Conservation (phyloP, 192 early-diverging fungal species). For the Coemansia sp. region DNA sequence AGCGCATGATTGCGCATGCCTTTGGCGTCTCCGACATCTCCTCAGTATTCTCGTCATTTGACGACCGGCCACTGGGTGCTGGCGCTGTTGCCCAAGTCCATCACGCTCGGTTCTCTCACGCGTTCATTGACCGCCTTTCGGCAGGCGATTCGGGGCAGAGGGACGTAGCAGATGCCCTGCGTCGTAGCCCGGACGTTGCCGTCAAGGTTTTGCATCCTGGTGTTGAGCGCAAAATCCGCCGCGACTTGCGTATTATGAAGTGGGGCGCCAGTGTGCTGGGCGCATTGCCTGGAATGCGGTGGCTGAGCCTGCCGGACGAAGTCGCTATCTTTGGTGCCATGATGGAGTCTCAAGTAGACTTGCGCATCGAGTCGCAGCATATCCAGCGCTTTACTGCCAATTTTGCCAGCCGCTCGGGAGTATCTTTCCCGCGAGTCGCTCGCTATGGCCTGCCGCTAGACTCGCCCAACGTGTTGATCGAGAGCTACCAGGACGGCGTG, state of each 20-base stretch:
- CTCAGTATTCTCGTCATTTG: constrained; percentile 77
- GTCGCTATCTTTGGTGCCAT: constrained; percentile 84
- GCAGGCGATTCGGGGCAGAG: not conserved
- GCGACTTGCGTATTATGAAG: constrained; percentile 83
- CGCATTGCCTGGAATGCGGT: constrained; percentile 74
- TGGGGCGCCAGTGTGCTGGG: constrained; percentile 65
- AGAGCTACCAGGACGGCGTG: constrained; percentile 78
- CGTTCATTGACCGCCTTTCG: constrained; percentile 28
- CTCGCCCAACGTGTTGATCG: constrained; percentile 70
- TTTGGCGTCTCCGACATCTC: constrained; percentile 65
- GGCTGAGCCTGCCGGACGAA: constrained; percentile 89
- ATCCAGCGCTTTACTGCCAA: constrained; percentile 60
- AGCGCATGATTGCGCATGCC: constrained; percentile 60
- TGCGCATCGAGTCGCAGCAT: constrained; percentile 77
- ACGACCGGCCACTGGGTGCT: constrained; percentile 76
- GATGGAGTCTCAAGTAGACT: constrained; percentile 90
- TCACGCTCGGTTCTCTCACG: constrained; percentile 10
- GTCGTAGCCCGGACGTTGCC: constrained; percentile 60
- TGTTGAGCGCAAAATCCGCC: constrained; percentile 63
- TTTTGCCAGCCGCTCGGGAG: constrained; percentile 55
- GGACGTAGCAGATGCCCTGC: constrained; percentile 15
- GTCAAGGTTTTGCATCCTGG: constrained; percentile 93
- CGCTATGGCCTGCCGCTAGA: constrained; percentile 47
- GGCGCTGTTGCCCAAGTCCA: constrained; percentile 95
- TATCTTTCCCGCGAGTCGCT: constrained; percentile 63